Base-by-base conservation (phyloP, 2,329 filamentous ascomycete genomes). In the Aspergillus uvarum region DNA sequence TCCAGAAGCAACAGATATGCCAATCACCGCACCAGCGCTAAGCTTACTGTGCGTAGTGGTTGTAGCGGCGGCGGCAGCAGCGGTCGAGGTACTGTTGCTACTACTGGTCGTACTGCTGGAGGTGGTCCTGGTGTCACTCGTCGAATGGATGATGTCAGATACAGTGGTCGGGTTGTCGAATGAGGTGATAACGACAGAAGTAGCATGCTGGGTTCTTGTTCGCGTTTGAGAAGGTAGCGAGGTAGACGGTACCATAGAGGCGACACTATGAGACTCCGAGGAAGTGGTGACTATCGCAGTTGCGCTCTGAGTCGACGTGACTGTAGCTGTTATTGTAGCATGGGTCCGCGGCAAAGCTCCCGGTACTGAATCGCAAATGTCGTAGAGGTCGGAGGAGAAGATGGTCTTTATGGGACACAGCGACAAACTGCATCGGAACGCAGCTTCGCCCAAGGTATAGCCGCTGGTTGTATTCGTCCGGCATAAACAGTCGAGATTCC, bases 371-470 rank as follows among this genome's bases (percentile, higher is more conserved):
- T 65, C 73, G 68, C 89, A 92, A 76, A 91, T 86, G 22, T 75
- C 77, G 56, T 83, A 76, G 2, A 82, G 79, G 31, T 77, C 74
- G 66, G 79, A 69, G 73, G 81, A 74, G 35, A 70, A 66, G 10
- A 72, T 71, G 54, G 84, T 81, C 11, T 74, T 68, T 3, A 78
- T 76, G 4, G 77, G 72, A 72, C 89, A 92, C 14, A 74, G 76
- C 2, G 84, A 84, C 8, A 83, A 78, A 35, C 90, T 81, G 72
- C 89, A 92, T 68, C 88, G 84, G 63, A 91, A 75, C 4, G 86
- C 87, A 11, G 83, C 89, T 75, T 92, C 89, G n/a, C 88, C 89
- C 51, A 91, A 69, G 1, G 89, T 91, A 67, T 87, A 88, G 10
- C 86, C 87, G 31, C 83, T 83, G 12, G 73, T 75, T 8, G 87